Evolutionary conservation across 1,284 basidiomycete genomes (phyloP), one percentile per base, ranked within the genome.

Genomic region (Kalmanozyma brasiliensis): DNA sequence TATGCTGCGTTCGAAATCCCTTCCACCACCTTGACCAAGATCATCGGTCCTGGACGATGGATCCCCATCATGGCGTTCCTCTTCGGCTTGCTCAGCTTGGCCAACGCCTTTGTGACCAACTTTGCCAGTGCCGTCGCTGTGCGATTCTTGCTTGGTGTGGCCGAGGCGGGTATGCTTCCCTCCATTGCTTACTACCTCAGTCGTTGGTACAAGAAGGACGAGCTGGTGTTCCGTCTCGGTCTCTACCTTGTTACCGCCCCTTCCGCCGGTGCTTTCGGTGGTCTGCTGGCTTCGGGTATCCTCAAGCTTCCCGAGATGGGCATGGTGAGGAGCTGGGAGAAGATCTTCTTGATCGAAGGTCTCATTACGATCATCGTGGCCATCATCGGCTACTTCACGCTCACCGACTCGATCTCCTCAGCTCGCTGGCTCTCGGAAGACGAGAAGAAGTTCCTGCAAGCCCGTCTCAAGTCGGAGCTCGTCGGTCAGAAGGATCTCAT

Each of bases 21-120:
- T 2, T 82, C 85, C 40, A 88, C 90, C 80, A 87, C 91, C 77
- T 71, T 87, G 9, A 77, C 85, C 49, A 85, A 85, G 66, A 80
- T 80, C 38, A 72, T 79, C 46, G 78, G 80, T 22, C 80, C 82
- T 16, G 83, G 76, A 29, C 51, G 78, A 30, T 84, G 82, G 83
- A 37, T 83, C n/a, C 80, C 82, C 19, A 23, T 66, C 32, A 74
- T 77, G 56, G 60, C 76, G 0, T 69, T 80, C 53, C 52, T 49
- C 30, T 80, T 64, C 49, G 58, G 62, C 29, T 46, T 66, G 20
- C 30, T 66, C 4, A 52, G 37, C 11, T 16, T 74, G 44, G 69
- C 47, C 36, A 81, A 73, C 6, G 78, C 82, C 9, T 83, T 82
- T 46, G 74, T 84, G 29, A 65, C 66, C 32, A 75, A 77, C 51